A percentile compares a stretch with the other conserved stretches of the same genome.
These are phyloP conservation scores for Yamadazyma friedrichii DNA, from an alignment of 1,139 yeast species.

Conservation along the genomic window DNA sequence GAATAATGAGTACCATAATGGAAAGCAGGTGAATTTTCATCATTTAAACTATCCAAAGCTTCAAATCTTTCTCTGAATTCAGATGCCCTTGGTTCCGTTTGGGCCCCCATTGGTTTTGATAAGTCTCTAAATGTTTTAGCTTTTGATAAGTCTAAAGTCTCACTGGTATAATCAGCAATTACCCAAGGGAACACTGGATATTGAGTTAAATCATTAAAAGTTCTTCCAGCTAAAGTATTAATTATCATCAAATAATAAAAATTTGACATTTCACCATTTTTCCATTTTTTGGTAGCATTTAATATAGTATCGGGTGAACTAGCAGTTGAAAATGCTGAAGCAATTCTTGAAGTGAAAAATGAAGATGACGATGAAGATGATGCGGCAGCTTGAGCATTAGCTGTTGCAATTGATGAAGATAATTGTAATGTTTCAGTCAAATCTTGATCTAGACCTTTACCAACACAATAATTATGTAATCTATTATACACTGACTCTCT, in stretches of 20 bases:
- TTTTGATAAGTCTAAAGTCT: conserved; percentile 56
- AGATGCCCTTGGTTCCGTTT: conserved; percentile 52
- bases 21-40: conserved; percentile 65
- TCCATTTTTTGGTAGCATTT: conserved; percentile 69
- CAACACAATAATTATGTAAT: conserved; percentile 46
- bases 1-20: conserved; percentile 93
- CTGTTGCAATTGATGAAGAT: conserved; percentile 30
- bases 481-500: conserved; percentile 57
- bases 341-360: conserved; percentile 31
- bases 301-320: conserved; percentile 29
- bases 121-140: conserved; percentile 68
- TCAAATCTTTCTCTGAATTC: conserved; percentile 70
- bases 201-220: conserved; percentile 83
- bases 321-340: conserved; percentile 33
- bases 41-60: conserved; percentile 56
- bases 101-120: conserved; percentile 90
- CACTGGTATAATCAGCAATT: conserved; percentile 73
- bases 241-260: conserved; percentile 76
- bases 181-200: conserved; percentile 94
- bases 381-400: conserved; percentile 1
- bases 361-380: conserved; percentile 13
- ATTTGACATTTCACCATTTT: conserved; percentile 71
- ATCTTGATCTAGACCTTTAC: conserved; percentile 50
- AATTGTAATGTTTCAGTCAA: conserved; percentile 51
- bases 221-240: conserved; percentile 82